Evolutionary conservation across 2,329 filamentous ascomycete genomes (phyloP).

Genomic region (Diplodia sapinea): DNA sequence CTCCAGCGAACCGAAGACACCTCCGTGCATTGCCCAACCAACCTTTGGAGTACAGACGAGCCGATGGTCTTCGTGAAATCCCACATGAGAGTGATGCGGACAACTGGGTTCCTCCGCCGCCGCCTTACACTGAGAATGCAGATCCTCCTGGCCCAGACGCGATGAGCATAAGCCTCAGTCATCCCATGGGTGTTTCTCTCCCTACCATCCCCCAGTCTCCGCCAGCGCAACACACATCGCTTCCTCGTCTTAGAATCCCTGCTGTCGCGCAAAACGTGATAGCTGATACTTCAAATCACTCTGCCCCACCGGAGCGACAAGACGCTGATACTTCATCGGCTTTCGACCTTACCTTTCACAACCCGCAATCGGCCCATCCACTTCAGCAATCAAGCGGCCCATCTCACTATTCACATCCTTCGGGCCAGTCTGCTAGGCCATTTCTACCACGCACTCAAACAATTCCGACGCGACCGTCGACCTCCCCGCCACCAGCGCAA

Average conservation of each 20-base stretch:
- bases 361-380: conserved; percentile 19
- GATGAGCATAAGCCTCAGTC: conserved; percentile 45
- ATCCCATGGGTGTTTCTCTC: conserved; percentile 19
- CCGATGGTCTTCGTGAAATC: conserved; percentile 72
- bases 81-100: conserved; percentile 88
- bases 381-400: neutral
- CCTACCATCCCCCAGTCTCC: conserved; percentile 23
- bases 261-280: neutral
- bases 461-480: conserved; percentile 22
- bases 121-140: conserved; percentile 74
- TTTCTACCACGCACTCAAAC: conserved; percentile 11
- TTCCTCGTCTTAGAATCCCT: conserved; percentile 30
- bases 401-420: conserved; percentile 18
- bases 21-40: conserved; percentile 62
- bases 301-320: conserved; percentile 13
- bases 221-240: conserved; percentile 25
- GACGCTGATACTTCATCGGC: neutral
- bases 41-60: conserved; percentile 68
- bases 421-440: conserved; percentile 1
- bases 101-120: conserved; percentile 85
- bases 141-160: conserved; percentile 41
- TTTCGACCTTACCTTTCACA: neutral
- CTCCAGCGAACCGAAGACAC: conserved; percentile 72
- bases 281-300: conserved; percentile 2
- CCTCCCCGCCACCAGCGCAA: conserved; percentile 14